Evolutionary conservation across 1,139 yeast genomes (phyloP).

Genomic region (Pichia sp.): DNA sequence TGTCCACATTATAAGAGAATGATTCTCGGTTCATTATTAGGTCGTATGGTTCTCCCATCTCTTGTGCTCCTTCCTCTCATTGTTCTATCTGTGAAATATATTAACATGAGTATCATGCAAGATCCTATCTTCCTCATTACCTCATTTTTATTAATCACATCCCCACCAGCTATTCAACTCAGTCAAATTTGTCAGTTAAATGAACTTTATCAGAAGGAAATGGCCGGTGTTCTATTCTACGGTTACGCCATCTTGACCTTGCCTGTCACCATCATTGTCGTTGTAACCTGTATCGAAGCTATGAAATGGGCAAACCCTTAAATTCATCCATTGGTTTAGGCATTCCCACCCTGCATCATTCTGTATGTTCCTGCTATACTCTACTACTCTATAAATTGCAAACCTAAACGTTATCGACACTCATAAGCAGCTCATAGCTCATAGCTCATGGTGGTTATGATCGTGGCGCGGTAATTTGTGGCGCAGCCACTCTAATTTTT

Average conservation of each 20-base stretch:
- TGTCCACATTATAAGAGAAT: slow-evolving; percentile 52
- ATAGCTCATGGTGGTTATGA: too few relatives aligned
- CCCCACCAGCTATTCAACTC: slow-evolving; percentile 83
- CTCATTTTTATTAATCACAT: slow-evolving; percentile 63
- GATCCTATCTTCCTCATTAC: slow-evolving; percentile 80
- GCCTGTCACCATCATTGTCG: slow-evolving; percentile 71
- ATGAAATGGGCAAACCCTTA: slow-evolving; percentile 34
- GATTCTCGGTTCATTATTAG: slow-evolving; percentile 58
- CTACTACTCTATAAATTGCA: too few relatives aligned
- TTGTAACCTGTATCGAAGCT: slow-evolving; percentile 61
- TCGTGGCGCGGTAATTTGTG: too few relatives aligned
- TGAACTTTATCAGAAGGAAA: slow-evolving; percentile 69
- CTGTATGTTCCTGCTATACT: too few relatives aligned
- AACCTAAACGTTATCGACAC: too few relatives aligned
- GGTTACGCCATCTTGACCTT: slow-evolving; percentile 72
- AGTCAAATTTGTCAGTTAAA: slow-evolving; percentile 78
- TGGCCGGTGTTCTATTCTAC: slow-evolving; percentile 85
- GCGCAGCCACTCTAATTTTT: too few relatives aligned
- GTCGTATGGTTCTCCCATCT: slow-evolving; percentile 75
- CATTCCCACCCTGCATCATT: too few relatives aligned
- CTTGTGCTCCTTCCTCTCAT: slow-evolving; percentile 60
- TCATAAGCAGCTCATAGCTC: too few relatives aligned
- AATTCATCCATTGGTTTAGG: too few relatives aligned
- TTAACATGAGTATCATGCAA: slow-evolving; percentile 63
- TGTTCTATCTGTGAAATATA: slow-evolving; percentile 57